Conservation (phyloP, 495 filamentous ascomycete genomes). For the Coniosporium apollinis region DNA sequence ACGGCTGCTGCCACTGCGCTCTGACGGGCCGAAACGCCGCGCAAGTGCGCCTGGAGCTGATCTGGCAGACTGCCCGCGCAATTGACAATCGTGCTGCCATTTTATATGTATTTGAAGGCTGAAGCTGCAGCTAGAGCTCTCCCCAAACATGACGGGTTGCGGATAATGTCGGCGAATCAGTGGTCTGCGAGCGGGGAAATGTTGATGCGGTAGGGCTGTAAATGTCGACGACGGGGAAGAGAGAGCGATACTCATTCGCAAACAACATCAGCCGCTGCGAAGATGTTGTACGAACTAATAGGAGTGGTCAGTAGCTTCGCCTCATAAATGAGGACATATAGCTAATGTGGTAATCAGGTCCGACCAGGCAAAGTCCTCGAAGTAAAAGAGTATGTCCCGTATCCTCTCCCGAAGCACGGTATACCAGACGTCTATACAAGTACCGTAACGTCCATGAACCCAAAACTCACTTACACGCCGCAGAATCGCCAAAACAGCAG, state of each 20-base stretch:
- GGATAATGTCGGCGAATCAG: too few species aligned
- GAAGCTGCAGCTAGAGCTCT: too few species aligned
- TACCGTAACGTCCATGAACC: conserved; percentile 4
- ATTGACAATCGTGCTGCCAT: conserved; percentile 16
- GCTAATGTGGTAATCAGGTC: conserved; percentile 38
- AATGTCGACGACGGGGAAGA: too few species aligned
- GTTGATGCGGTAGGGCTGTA: too few species aligned
- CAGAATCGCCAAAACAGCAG: conserved; percentile 79
- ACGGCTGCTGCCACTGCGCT: conserved; percentile 1
- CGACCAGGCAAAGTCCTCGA: conserved; percentile 73
- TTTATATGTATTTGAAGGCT: too few species aligned
- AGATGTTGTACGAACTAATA: conserved; percentile 95
- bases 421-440: too few species aligned
- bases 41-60: conserved; percentile 7
- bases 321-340: conserved; percentile 2
- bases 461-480: conserved; percentile 2
- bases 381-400: conserved; percentile 67
- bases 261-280: too few species aligned
- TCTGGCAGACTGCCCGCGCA: conserved; percentile 11
- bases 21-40: not conserved
- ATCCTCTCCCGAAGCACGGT: conserved; percentile 6
- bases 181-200: too few species aligned
- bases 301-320: conserved; percentile 57
- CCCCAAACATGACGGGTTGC: too few species aligned
- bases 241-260: too few species aligned